Percentiles rank a stretch among this genome's conserved stretches.
Conservation (phyloP, 352 stramenopile species). For the Pythium brassicae region DNA sequence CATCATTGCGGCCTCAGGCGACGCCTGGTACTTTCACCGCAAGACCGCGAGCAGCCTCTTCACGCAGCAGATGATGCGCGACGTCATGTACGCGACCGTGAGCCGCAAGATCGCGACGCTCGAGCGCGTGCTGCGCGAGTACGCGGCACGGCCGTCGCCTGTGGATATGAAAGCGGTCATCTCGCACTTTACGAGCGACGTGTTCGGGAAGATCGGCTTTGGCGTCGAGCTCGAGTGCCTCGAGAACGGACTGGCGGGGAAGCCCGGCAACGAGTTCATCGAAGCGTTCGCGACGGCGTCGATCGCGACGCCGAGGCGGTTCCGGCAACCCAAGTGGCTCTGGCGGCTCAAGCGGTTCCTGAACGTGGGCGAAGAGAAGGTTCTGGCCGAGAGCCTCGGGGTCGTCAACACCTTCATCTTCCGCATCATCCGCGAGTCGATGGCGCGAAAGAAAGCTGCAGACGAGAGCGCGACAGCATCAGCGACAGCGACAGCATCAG, state of each 20-base stretch:
- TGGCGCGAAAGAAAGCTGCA: background rate
- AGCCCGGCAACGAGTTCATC: slow-evolving; percentile 25
- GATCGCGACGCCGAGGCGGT: slow-evolving; percentile 19
- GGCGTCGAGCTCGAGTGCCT: slow-evolving; percentile 16
- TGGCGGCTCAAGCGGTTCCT: slow-evolving; percentile 33
- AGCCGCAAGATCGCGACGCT: slow-evolving; percentile 11
- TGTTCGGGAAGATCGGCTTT: slow-evolving; percentile 31
- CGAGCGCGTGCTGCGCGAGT: background rate
- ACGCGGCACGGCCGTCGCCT: background rate
- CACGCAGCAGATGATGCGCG: slow-evolving; percentile 50
- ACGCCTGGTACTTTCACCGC: slow-evolving; percentile 56
- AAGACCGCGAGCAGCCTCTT: slow-evolving; percentile 87
- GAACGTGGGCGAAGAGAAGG: slow-evolving; percentile 26
- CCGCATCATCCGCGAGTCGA: slow-evolving; percentile 13
- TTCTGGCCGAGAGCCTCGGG: background rate
- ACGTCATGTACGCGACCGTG: slow-evolving; percentile 37
- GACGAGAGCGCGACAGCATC: background rate
- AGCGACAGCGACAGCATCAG: too few species aligned
- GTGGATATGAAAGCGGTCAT: too few species aligned
- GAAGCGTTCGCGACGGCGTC: slow-evolving; percentile 29
- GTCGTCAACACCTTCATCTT: slow-evolving; percentile 7
- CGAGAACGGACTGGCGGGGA: background rate
- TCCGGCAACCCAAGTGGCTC: slow-evolving; percentile 28
- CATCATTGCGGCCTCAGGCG: slow-evolving; percentile 35
- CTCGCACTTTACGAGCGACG: slow-evolving; percentile 12